Conservation (phyloP, 805 yeast species). For the Pichia ethanolica region DNA sequence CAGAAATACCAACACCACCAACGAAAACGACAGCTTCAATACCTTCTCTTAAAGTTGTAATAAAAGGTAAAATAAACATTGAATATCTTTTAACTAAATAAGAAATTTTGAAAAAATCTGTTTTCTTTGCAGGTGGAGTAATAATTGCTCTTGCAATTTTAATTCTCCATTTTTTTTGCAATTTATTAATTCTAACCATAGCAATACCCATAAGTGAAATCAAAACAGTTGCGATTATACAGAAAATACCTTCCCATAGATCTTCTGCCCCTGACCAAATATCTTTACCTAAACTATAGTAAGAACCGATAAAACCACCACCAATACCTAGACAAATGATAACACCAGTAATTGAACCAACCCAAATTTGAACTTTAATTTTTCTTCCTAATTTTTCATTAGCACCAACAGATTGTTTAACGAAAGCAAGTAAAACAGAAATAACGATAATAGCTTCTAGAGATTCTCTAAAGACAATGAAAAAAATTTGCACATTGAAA, state of each 20-base stretch:
- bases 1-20: slow-evolving; percentile 82
- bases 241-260: slow-evolving; percentile 94
- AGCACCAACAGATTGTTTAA: slow-evolving; percentile 76
- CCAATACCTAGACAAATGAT: slow-evolving; percentile 78
- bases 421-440: slow-evolving; percentile 84
- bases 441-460: slow-evolving; percentile 89
- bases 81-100: slow-evolving; percentile 65
- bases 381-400: slow-evolving; percentile 44
- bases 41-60: slow-evolving; percentile 94
- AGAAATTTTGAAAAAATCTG: slow-evolving; percentile 47
- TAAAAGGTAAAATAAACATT: slow-evolving; percentile 82
- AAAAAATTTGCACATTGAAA: slow-evolving; percentile 70
- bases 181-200: slow-evolving; percentile 89
- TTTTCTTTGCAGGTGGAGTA: slow-evolving; percentile 42
- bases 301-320: slow-evolving; percentile 90
- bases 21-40: slow-evolving; percentile 93
- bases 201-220: slow-evolving; percentile 94
- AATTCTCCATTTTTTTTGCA: slow-evolving; percentile 95
- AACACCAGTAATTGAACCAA: slow-evolving; percentile 69
- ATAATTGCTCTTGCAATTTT: slow-evolving; percentile 83
- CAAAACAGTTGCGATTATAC: slow-evolving; percentile 82
- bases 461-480: slow-evolving; percentile 88
- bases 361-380: slow-evolving; percentile 64
- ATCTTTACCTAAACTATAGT: slow-evolving; percentile 73
- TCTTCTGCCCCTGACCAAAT: slow-evolving; percentile 86